Conservation (phyloP, 2,329 filamentous ascomycete species). For the Colletotrichum sidae region DNA sequence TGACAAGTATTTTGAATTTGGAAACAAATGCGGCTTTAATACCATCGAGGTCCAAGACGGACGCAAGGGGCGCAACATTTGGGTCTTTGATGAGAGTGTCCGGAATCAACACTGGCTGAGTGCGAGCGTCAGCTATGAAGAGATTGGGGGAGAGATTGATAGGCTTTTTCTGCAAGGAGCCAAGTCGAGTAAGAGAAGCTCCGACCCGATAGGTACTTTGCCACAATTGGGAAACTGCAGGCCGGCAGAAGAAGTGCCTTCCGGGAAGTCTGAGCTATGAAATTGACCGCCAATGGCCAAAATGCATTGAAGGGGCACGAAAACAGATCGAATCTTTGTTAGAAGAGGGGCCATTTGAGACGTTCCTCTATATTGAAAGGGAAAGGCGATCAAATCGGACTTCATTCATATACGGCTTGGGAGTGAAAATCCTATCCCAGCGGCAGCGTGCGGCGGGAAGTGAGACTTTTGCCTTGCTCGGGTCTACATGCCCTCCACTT, state of each 20-base stretch:
- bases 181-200: slow-evolving; percentile 15
- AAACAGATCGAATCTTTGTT: too few species aligned
- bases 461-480: too few species aligned
- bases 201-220: slow-evolving; percentile 1
- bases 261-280: too few species aligned
- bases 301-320: too few species aligned
- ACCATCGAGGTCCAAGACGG: slow-evolving; percentile 41
- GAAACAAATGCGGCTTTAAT: slow-evolving; percentile 54
- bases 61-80: slow-evolving; percentile 54
- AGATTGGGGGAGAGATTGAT: slow-evolving; percentile 45
- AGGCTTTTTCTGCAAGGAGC: slow-evolving; percentile 44
- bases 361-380: too few species aligned
- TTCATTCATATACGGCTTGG: too few species aligned
- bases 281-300: too few species aligned
- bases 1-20: slow-evolving; percentile 49
- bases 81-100: slow-evolving; percentile 50
- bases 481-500: too few species aligned
- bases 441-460: too few species aligned
- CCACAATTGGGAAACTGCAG: slow-evolving; percentile 23
- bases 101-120: slow-evolving; percentile 55
- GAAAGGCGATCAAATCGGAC: too few species aligned
- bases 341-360: too few species aligned
- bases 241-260: not conserved
- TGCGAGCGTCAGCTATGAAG: slow-evolving; percentile 44
- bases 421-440: too few species aligned